A percentile compares a stretch with the other conserved stretches of the same genome.
These are phyloP conservation scores for Penicillium pulvis DNA, from an alignment of 495 filamentous ascomycete species.

Conservation along the genomic window DNA sequence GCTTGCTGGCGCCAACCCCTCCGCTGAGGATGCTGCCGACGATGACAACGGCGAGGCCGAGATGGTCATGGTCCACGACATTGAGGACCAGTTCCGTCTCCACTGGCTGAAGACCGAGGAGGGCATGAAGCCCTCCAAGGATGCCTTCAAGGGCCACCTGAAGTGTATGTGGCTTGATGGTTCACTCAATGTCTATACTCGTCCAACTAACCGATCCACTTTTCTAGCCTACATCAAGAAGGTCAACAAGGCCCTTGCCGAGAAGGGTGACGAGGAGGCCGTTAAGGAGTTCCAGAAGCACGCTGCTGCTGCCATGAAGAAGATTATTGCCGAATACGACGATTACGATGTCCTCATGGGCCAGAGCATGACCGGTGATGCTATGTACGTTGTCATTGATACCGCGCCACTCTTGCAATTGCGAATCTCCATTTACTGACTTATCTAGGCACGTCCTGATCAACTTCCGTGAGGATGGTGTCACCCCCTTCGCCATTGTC, in stretches of 20 bases:
- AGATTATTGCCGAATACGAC: conserved; percentile 82
- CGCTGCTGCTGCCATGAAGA: conserved; percentile 70
- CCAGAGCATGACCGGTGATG: conserved; percentile 86
- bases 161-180: conserved; percentile 61
- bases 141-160: conserved; percentile 73
- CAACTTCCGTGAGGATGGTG: conserved; percentile 95
- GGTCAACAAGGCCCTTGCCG: conserved; percentile 58
- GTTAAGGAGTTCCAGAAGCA: conserved; percentile 61
- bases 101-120: conserved; percentile 71
- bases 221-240: conserved; percentile 83
- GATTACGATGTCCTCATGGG: conserved; percentile 95
- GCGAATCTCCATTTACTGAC: conserved; percentile 5
- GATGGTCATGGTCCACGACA: conserved; percentile 78
- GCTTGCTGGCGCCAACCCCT: conserved; percentile 97
- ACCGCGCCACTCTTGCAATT: not conserved
- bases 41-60: conserved; percentile 63
- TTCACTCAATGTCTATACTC: not conserved
- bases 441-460: conserved; percentile 79
- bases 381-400: conserved; percentile 64
- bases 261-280: conserved; percentile 62
- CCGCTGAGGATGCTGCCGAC: conserved; percentile 87
- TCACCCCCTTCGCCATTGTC: conserved; percentile 83
- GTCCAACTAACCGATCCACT: not conserved
- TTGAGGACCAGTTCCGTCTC: conserved; percentile 90
- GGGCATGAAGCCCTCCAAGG: conserved; percentile 62